A percentile compares a stretch with the other conserved stretches of the same genome.
phyloP scores from a whole-genome alignment of 768 basidiomycete genomes.

The Polyporus arcularius region DNA sequence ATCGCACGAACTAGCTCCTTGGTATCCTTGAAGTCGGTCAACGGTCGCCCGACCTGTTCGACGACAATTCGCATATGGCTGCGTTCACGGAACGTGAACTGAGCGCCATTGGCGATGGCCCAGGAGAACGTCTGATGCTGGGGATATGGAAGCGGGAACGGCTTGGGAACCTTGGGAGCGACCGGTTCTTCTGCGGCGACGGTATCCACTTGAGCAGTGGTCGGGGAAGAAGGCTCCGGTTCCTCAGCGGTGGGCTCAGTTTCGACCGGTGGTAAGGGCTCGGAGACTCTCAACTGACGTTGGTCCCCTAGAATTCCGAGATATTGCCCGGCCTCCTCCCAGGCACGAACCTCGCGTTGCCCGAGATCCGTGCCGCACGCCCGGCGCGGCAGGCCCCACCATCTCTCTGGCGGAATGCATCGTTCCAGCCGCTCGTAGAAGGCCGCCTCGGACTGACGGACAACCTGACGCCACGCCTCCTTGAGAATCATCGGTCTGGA shows the following conservation, averaged over 20 bases:
- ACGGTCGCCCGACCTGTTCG: slow-evolving; percentile 4
- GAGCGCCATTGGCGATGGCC: not conserved
- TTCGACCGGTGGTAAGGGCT: not conserved
- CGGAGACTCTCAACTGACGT: not conserved
- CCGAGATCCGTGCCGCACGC: slow-evolving; percentile 6
- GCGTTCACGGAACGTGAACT: slow-evolving; percentile 2
- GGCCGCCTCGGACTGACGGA: slow-evolving; percentile 2
- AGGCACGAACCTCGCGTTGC: not conserved
- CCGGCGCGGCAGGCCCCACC: not conserved
- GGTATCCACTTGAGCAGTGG: too few species aligned
- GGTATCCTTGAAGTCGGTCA: slow-evolving; percentile 11
- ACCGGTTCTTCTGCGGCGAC: too few species aligned
- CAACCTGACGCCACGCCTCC: slow-evolving; percentile 17
- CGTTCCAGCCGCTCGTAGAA: slow-evolving; percentile 3
- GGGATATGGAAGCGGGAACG: not conserved
- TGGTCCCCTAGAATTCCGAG: not conserved
- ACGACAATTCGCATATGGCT: slow-evolving; percentile 16
- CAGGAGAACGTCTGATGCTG: slow-evolving; percentile 10
- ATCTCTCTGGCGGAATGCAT: not conserved
- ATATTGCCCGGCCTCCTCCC: not conserved
- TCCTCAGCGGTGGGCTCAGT: too few species aligned
- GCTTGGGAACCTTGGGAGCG: not conserved
- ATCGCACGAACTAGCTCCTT: slow-evolving; percentile 7
- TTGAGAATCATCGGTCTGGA: slow-evolving; percentile 5
- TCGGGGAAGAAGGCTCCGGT: too few species aligned